A percentile compares a stretch with the other conserved stretches of the same genome.
Conservation (phyloP, 805 yeast genomes). For the Groenewaldozyma salmanticensis region DNA sequence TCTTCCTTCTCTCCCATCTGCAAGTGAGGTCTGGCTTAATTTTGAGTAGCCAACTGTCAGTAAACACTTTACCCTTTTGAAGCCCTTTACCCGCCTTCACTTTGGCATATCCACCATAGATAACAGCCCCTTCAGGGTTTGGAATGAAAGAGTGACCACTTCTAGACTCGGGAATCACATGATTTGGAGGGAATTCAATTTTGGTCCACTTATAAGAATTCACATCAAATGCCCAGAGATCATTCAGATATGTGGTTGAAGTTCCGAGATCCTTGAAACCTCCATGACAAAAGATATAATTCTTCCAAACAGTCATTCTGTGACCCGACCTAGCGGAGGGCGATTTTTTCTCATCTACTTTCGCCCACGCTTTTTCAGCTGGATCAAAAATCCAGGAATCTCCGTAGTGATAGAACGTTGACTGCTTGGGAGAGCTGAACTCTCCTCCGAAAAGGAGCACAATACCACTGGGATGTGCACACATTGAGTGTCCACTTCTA, state of each 20-base stretch:
- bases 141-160: slow-evolving; percentile 89
- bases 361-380: slow-evolving; percentile 79
- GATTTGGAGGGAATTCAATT: slow-evolving; percentile 74
- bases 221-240: slow-evolving; percentile 87
- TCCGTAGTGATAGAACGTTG: slow-evolving; percentile 90
- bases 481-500: slow-evolving; percentile 87
- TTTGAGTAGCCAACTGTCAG: slow-evolving; percentile 78
- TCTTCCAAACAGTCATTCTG: slow-evolving; percentile 85
- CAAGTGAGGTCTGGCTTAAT: slow-evolving; percentile 76
- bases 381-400: slow-evolving; percentile 93
- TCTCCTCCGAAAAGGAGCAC: slow-evolving; percentile 91
- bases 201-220: slow-evolving; percentile 86
- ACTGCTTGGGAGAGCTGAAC: slow-evolving; percentile 91
- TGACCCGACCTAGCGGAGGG: slow-evolving; percentile 92
- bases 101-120: slow-evolving; percentile 92
- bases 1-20: slow-evolving; percentile 83
- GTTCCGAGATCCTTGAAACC: slow-evolving; percentile 88
- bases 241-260: slow-evolving; percentile 73
- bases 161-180: slow-evolving; percentile 78
- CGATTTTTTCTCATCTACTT: slow-evolving; percentile 56
- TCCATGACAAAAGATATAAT: slow-evolving; percentile 74
- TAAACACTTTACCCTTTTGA: slow-evolving; percentile 82
- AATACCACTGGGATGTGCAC: slow-evolving; percentile 84
- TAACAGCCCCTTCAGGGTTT: slow-evolving; percentile 63
- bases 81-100: slow-evolving; percentile 76